A percentile compares a stretch with the other conserved stretches of the same genome.
phyloP scores from a whole-genome alignment of 306 rosid genomes.

The Datisca glomerata region DNA sequence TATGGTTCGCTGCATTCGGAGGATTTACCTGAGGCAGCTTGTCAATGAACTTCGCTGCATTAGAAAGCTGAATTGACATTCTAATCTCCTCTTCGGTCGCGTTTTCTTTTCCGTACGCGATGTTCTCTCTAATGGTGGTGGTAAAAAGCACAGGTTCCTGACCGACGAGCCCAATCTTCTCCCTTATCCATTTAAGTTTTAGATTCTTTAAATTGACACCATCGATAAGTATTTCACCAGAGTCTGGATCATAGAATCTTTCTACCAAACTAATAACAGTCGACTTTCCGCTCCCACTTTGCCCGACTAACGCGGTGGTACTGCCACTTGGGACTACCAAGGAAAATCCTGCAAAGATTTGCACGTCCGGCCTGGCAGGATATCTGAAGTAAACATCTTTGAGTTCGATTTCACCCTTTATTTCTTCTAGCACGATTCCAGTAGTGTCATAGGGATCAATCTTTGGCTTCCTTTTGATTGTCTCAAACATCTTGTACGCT shows the following conservation, averaged over 20 bases:
- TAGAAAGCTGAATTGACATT: constrained; percentile 56
- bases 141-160: constrained; percentile 75
- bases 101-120: constrained; percentile 70
- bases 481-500: constrained; percentile 80
- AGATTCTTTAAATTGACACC: constrained; percentile 49
- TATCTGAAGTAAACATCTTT: constrained; percentile 59
- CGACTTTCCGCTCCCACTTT: constrained; percentile 94
- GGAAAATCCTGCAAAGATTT: constrained; percentile 71
- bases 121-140: constrained; percentile 52
- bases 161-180: constrained; percentile 75
- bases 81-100: constrained; percentile 61
- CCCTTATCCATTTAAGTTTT: constrained; percentile 58
- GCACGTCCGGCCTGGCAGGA: constrained; percentile 73
- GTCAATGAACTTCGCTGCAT: constrained; percentile 78
- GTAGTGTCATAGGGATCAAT: constrained; percentile 56
- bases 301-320: constrained; percentile 80
- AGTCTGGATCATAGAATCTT: constrained; percentile 82
- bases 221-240: constrained; percentile 73
- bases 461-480: constrained; percentile 48
- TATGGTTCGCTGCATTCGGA: too few relatives aligned
- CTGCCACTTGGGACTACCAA: constrained; percentile 50
- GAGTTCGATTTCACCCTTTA: constrained; percentile 70
- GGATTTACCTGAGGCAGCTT: constrained; percentile 55
- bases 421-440: constrained; percentile 46
- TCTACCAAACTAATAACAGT: constrained; percentile 65